These are phyloP conservation scores for Coemansia reversa DNA, from an alignment of 192 early-diverging fungal species.

Conservation along the genomic window DNA sequence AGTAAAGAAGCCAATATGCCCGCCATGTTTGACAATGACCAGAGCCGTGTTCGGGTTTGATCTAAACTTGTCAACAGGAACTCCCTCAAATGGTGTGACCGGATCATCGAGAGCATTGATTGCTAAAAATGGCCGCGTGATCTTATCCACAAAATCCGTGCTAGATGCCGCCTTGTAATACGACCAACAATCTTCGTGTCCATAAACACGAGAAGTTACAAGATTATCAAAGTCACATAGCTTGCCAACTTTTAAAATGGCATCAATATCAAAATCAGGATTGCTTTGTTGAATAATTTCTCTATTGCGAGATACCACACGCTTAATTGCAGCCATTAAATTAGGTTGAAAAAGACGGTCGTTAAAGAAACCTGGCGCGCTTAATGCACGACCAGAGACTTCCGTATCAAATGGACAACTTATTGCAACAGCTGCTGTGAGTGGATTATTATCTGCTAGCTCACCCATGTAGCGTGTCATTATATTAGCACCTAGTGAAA, in stretches of 20 bases:
- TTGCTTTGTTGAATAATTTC: constrained; percentile 41
- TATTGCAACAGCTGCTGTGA: constrained; percentile 73
- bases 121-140: constrained; percentile 73
- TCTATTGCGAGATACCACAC: constrained; percentile 39
- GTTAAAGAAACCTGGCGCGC: constrained; percentile 52
- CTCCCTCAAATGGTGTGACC: constrained; percentile 61
- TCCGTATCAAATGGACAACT: constrained; percentile 83
- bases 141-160: constrained; percentile 55
- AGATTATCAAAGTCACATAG: constrained; percentile 79
- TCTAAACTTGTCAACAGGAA: constrained; percentile 71
- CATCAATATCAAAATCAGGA: constrained; percentile 47
- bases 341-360: constrained; percentile 59
- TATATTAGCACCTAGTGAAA: constrained; percentile 89
- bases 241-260: constrained; percentile 57
- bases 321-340: constrained; percentile 60
- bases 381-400: constrained; percentile 37
- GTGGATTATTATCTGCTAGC: constrained; percentile 63
- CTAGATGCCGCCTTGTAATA: constrained; percentile 70
- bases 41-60: constrained; percentile 77
- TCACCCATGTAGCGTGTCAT: constrained; percentile 86
- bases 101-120: constrained; percentile 88
- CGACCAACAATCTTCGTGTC: constrained; percentile 78
- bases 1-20: constrained; percentile 83
- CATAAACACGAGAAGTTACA: constrained; percentile 67
- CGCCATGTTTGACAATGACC: constrained; percentile 74